These are phyloP conservation scores for Aspergillus alliaceus DNA, from an alignment of 2,329 filamentous ascomycete genomes.

Conservation along the genomic window DNA sequence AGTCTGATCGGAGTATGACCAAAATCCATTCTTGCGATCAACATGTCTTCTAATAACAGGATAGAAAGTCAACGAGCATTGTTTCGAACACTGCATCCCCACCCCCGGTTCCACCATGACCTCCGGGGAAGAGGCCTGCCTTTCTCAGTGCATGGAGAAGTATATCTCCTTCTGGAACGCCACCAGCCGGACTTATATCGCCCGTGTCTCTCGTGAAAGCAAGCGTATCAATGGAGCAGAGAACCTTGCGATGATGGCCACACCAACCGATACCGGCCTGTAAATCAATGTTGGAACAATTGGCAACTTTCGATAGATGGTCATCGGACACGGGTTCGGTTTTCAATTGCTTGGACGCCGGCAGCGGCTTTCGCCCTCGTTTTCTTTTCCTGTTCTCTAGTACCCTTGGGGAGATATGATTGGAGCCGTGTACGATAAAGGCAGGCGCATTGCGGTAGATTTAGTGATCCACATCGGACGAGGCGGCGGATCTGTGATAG, in stretches of 20 bases:
- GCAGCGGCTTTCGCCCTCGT: background rate
- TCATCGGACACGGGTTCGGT: background rate
- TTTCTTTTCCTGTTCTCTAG: background rate
- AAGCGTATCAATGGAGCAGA: constrained; percentile 46
- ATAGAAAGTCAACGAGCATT: constrained; percentile 78
- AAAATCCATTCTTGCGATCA: background rate
- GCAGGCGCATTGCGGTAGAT: background rate
- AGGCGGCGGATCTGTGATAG: background rate
- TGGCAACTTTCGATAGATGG: background rate
- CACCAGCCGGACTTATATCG: constrained; percentile 68
- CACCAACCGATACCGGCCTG: constrained; percentile 8
- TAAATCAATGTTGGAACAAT: background rate
- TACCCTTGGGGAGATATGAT: background rate
- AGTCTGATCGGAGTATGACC: constrained; percentile 66
- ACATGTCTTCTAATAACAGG: background rate
- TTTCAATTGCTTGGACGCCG: background rate
- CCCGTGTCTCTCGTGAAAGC: constrained; percentile 56
- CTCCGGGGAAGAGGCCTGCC: constrained; percentile 67
- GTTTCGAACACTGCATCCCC: constrained; percentile 75
- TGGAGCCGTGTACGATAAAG: background rate
- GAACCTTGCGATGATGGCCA: constrained; percentile 20
- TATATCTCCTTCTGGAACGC: constrained; percentile 80
- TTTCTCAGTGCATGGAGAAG: constrained; percentile 78
- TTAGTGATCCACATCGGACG: background rate
- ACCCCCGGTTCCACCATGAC: constrained; percentile 66